These are phyloP conservation scores for Daldinia eschscholtzii DNA, from an alignment of 2,329 filamentous ascomycete genomes.

Conservation along the genomic window DNA sequence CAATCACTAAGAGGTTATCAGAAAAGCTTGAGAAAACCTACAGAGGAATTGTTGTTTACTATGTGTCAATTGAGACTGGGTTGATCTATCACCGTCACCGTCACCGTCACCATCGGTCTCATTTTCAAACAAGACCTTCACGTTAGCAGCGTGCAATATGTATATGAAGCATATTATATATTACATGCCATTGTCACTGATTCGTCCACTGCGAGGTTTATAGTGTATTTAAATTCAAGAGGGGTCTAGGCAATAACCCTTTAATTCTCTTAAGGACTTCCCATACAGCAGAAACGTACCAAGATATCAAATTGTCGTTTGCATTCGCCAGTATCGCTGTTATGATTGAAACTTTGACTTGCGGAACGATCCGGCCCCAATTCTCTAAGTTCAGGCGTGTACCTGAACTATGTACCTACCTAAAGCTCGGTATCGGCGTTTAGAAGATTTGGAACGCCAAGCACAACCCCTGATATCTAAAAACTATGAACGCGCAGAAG, in stretches of 20 bases:
- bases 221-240: background rate
- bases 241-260: background rate
- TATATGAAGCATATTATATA: conserved; percentile 13
- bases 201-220: background rate
- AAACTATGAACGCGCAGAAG: background rate
- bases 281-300: background rate
- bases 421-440: background rate
- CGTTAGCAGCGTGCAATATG: conserved; percentile 24
- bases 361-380: background rate
- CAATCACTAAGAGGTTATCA: background rate
- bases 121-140: conserved; percentile 31
- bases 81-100: conserved; percentile 35
- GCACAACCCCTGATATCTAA: conserved; percentile 20
- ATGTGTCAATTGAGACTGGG: conserved; percentile 28
- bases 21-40: background rate
- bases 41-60: conserved; percentile 7
- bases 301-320: conserved; percentile 19
- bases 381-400: background rate
- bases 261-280: background rate
- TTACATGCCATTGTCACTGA: background rate
- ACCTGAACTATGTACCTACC: no score
- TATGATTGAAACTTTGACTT: conserved; percentile 12
- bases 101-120: conserved; percentile 37
- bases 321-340: conserved; percentile 1
- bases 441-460: conserved; percentile 25